Base-by-base conservation (phyloP, 177 flowering plant genomes). In the Vitis hybrid region DNA sequence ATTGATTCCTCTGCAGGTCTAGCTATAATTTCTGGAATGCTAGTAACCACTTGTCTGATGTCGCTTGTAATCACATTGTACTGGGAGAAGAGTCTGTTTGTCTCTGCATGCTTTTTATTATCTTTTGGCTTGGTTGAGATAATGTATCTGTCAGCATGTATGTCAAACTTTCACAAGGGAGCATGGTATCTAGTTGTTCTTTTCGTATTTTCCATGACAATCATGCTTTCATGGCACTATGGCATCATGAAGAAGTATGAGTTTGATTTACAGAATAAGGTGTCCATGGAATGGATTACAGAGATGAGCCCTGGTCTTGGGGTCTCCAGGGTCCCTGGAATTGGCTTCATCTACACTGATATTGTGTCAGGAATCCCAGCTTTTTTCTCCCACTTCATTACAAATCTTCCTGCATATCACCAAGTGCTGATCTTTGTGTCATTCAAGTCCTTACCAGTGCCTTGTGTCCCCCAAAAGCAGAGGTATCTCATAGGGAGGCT, bases 321-420 rank as follows among this genome's bases (percentile, higher is more conserved):
- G 26, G 80, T 86, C 57, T 71, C 82, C 49, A 74, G 91, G 64
- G 81, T 86, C 8, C 88, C 87, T 7, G 91, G 89, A 51, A 87
- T 87, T 50, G 91, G 91, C 32, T 79, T 86, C 69, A 83, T 87
- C 67, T 78, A 83, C 77, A 74, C 88, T 10, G 87, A 87, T 70
- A 67, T 87, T 57, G 80, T 75, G n/a, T 74, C 82, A 17, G 91
- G 91, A 68, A 75, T 86, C 56, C 89, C 91, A 7, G 83, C 88
- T 17, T 81, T 87, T 77, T 87, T 87, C 82, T 85, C 85, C 57
- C 88, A 87, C 73, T 85, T 87, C 68, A 72, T 87, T 49, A 85
- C 87, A 15, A 85, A 85, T 70, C 85, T 87, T 66, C 89, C 91
- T 70, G 87, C 91, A 60, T 87, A 74, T 67, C 91, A 87, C 66